phyloP scores from a whole-genome alignment of 2,329 filamentous ascomycete genomes.

The Cryphonectria nitschkei region DNA sequence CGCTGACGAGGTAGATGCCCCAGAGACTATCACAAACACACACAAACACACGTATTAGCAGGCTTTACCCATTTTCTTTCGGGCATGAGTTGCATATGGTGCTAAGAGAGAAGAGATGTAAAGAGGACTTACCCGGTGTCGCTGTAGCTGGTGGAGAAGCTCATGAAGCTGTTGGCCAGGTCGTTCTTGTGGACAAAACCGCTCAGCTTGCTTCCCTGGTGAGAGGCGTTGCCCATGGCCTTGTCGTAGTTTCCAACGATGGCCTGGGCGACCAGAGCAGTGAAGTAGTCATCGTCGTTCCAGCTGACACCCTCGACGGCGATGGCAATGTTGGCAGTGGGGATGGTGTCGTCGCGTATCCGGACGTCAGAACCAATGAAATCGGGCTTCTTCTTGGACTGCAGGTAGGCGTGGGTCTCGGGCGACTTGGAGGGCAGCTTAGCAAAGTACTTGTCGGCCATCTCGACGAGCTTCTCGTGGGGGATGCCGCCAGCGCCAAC shows the following conservation, averaged over 20 bases:
- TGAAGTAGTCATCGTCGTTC: conserved; percentile 99
- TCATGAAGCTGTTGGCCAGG: conserved; percentile 99
- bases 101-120: not conserved
- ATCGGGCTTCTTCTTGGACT: conserved; percentile 86
- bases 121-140: conserved; percentile 85
- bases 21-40: conserved; percentile 71
- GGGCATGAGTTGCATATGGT: not conserved
- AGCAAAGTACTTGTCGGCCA: conserved; percentile 95
- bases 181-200: conserved; percentile 91
- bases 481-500: conserved; percentile 93
- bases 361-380: conserved; percentile 97
- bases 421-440: conserved; percentile 75
- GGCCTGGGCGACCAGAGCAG: conserved; percentile 93
- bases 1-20: conserved; percentile 98
- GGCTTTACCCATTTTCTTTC: too few species aligned
- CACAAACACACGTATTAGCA: conserved; percentile 36
- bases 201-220: conserved; percentile 98
- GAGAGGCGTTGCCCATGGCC: conserved; percentile 94
- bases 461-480: conserved; percentile 90
- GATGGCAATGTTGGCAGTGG: conserved; percentile 95
- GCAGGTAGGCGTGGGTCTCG: conserved; percentile 72
- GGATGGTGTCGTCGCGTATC: conserved; percentile 93
- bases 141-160: conserved; percentile 99
- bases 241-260: conserved; percentile 99
- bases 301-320: conserved; percentile 99